Conservation (phyloP, 1,139 yeast species). For the Protomyces pachydermus region DNA sequence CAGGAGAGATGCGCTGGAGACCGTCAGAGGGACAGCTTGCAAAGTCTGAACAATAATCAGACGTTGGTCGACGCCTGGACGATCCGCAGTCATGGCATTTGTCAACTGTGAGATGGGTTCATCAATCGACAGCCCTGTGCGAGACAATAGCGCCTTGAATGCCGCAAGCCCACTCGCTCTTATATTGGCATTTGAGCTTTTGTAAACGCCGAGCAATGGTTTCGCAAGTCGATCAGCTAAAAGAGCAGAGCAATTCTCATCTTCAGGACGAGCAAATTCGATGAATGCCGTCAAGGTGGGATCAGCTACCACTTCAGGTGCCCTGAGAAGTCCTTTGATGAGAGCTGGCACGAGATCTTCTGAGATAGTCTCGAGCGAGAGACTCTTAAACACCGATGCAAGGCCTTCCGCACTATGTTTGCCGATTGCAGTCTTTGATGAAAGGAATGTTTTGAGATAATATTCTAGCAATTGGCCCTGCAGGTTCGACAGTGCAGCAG, state of each 20-base stretch:
- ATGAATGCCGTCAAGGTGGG: slow-evolving; percentile 51
- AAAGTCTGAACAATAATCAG: slow-evolving; percentile 46
- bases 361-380: slow-evolving; percentile 40
- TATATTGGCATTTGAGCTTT: slow-evolving; percentile 64
- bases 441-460: neutral
- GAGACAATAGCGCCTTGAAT: slow-evolving; percentile 37
- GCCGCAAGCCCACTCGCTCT: slow-evolving; percentile 52
- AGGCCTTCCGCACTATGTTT: slow-evolving; percentile 4
- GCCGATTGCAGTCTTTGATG: neutral
- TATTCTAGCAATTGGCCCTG: neutral
- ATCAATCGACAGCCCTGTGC: slow-evolving; percentile 37
- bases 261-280: slow-evolving; percentile 39
- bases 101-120: slow-evolving; percentile 54
- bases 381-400: neutral
- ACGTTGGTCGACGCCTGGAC: slow-evolving; percentile 65
- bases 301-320: slow-evolving; percentile 68
- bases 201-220: slow-evolving; percentile 60
- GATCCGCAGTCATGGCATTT: slow-evolving; percentile 34
- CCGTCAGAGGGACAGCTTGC: slow-evolving; percentile 40
- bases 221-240: slow-evolving; percentile 51
- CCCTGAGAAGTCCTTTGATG: slow-evolving; percentile 72
- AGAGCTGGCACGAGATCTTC: slow-evolving; percentile 53
- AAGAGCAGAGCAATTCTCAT: slow-evolving; percentile 42
- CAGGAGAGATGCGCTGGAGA: neutral
- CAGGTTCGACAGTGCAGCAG: neutral